Base-by-base conservation (phyloP, 1,139 yeast species). In the Hyphopichia burtonii region DNA sequence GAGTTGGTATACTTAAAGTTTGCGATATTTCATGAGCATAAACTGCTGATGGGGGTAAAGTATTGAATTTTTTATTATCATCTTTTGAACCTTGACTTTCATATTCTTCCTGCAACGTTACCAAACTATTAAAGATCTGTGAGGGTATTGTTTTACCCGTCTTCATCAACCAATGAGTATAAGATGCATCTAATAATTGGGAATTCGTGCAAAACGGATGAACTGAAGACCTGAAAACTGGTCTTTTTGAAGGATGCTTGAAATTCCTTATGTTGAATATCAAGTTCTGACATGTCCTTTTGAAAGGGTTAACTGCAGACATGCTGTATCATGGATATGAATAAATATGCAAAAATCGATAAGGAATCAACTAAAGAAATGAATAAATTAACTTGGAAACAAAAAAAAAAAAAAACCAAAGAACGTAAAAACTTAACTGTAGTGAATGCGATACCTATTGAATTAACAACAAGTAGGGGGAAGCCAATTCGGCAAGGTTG, bases 171-270 rank as follows among this genome's bases (percentile, higher is more conserved):
- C 67, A 63, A 37, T 52, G 53, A 1, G 59, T 45, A 35, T 57
- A 62, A n/a, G 65, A 57, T 6, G 56, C 55, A 31, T 60, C 58
- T 14, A 54, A 49, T 9, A 62, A 52, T 40, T 58, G 64, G 7
- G 51, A 36, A 36, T 58, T 60, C 22, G 67, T 56, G 44, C 59
- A 55, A 37, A 61, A 61, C 17, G 65, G 59, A 38, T 60, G 68
- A 20, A 53, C 51, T 11, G 48, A 37, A 10, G 63, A 52, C 35
- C 41, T 45, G 42, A 60, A 57, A 7, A 50, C 31, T 12, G 62
- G 60, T 27, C 61, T 44, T 31, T 42, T 44, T 4, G 42, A 31
- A 11, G 52, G 37, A 1, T 52, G 51, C 30, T 46, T 49, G 47
- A 47, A 53, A 42, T 58, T 52, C 34, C 45, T 46, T 30, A 62